These are phyloP conservation scores for Lomentospora prolificans DNA, from an alignment of 2,329 filamentous ascomycete species.

Conservation along the genomic window DNA sequence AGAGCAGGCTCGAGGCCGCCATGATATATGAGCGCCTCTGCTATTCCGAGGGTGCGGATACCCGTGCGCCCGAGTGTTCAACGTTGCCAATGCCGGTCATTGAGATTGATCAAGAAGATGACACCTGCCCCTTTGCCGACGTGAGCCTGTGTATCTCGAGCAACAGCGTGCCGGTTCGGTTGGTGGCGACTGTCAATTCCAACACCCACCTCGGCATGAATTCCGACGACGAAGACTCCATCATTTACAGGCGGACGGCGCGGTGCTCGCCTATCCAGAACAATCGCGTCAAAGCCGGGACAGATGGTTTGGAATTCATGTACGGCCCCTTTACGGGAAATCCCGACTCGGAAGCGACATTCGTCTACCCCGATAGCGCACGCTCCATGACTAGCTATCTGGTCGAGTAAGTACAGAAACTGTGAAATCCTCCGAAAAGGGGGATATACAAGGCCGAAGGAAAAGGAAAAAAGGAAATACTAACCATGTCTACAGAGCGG, in stretches of 20 bases:
- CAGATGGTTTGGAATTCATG: constrained; percentile 5
- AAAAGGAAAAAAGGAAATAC: background rate
- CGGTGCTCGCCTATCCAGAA: constrained; percentile 8
- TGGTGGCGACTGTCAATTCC: constrained; percentile 8
- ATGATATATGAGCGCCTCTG: constrained; percentile 7
- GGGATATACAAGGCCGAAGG: background rate
- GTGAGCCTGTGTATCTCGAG: constrained; percentile 4
- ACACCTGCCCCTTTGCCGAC: constrained; percentile 3
- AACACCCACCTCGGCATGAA: constrained; percentile 8
- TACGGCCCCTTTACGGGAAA: constrained; percentile 4
- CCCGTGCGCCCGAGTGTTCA: background rate
- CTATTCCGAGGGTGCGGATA: constrained; percentile 7
- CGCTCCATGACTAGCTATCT: background rate
- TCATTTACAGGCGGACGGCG: constrained; percentile 2
- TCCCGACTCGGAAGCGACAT: constrained; percentile 5
- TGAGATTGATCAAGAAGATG: constrained; percentile 3
- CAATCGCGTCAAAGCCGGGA: background rate
- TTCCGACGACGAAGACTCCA: background rate
- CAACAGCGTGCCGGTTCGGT: background rate
- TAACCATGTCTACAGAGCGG: background rate
- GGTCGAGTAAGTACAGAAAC: background rate
- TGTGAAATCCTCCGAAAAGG: background rate
- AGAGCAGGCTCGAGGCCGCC: constrained; percentile 8
- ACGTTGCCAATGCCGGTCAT: constrained; percentile 1
- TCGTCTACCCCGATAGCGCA: background rate